Base-by-base conservation (phyloP, 345 rosid genomes). In the Dipteronia dyeriana region DNA sequence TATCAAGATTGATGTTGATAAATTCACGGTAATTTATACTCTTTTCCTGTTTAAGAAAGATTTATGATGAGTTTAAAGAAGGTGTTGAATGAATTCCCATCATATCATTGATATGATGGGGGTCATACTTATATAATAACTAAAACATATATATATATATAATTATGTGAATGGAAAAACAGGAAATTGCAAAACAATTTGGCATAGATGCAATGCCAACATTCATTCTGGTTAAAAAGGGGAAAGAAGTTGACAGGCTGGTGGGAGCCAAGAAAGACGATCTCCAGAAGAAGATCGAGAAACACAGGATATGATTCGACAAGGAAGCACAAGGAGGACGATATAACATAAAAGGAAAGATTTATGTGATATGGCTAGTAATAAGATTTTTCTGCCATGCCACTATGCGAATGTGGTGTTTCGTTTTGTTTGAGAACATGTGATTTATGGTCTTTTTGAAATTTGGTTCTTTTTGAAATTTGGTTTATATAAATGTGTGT, bases 1-100 rank as follows among this genome's bases (percentile, higher is more conserved):
- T 73, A 78, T 95, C 86, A 90, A 85, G 89, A 84, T 93, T 57
- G 97, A 91, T 71, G 90, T 90, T 5, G 99, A 95, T 70, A 80
- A 75, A 57, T 51, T 91, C 56, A 26, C 31, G 82, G 97, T 95
- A 83, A 72, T n/a, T 66, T 66, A n/a, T 8, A 9, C 63, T 59
- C 23, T 57, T 59, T 22, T 59, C 0, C 63, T 14, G 45, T 8
- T 1, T 7, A 41, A 7, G 45, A n/a, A n/a, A 10, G 3, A 45
- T 45, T 45, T 45, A 7, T 11, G 49, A 45, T 11, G 49, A 45
- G 10, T 0, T 9, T 41, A 41, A 41, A 45, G 5, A 59, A 59
- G 12, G 63, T 19, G 17, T 20, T 59, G 3, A 22, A 59, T 53
- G 20, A 53, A 53, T 53, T 53, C 13, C 17, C 17, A 34, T 34